Conservation (phyloP, 495 filamentous ascomycete genomes). For the Talaromyces ruber region DNA sequence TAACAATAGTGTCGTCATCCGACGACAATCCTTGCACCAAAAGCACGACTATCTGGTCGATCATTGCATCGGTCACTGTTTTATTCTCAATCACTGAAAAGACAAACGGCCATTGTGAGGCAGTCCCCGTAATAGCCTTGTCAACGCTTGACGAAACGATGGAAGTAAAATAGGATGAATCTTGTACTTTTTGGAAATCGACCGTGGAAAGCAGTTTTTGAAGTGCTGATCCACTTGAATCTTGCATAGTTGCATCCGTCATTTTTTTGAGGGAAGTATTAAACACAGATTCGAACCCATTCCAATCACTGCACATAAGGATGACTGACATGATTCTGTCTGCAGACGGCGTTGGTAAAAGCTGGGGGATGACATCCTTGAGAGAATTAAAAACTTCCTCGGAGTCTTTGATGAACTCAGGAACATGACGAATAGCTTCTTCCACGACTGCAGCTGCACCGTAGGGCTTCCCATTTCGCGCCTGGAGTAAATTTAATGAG, state of each 20-base stretch:
- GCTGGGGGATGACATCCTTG: slow-evolving; percentile 35
- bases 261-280: slow-evolving; percentile 29
- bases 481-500: slow-evolving; percentile 40
- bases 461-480: slow-evolving; percentile 74
- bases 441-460: slow-evolving; percentile 62
- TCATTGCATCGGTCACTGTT: slow-evolving; percentile 30
- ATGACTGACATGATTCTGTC: slow-evolving; percentile 34
- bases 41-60: slow-evolving; percentile 31
- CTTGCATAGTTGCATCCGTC: slow-evolving; percentile 27
- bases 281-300: slow-evolving; percentile 30
- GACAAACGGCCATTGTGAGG: slow-evolving; percentile 34
- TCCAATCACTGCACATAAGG: slow-evolving; percentile 30
- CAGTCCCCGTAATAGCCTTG: slow-evolving; percentile 29
- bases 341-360: slow-evolving; percentile 48
- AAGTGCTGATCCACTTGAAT: slow-evolving; percentile 29
- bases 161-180: slow-evolving; percentile 21
- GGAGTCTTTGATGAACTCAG: slow-evolving; percentile 26
- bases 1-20: slow-evolving; percentile 19
- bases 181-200: slow-evolving; percentile 29
- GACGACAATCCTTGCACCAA: slow-evolving; percentile 28
- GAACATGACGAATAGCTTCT: slow-evolving; percentile 34
- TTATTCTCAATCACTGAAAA: slow-evolving; percentile 37
- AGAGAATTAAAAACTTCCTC: slow-evolving; percentile 32
- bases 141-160: slow-evolving; percentile 30
- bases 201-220: slow-evolving; percentile 32